Evolutionary conservation across 208 protist genomes (phyloP), one percentile per base, ranked within the genome.

Genomic region (Acanthamoeba castellanii): DNA sequence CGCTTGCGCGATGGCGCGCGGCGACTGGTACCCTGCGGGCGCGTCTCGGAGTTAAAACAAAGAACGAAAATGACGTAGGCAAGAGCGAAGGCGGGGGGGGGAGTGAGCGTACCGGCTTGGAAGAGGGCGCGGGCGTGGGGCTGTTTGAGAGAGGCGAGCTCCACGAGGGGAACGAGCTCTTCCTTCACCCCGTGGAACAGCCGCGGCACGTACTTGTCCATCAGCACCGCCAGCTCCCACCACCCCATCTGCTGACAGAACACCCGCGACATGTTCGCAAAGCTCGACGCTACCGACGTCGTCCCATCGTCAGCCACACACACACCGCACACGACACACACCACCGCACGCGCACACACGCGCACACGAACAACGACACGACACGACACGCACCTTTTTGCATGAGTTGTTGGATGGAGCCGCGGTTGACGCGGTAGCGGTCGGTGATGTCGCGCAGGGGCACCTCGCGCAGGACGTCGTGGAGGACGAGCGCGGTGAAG

Each of bases 81-180:
- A 55, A 55, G 50, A 55, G 14, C 50, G 50, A 55, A 55, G 14
- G 50, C 14, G 50, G 14, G 14, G 50, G 8, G 50, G 50, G 50
- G 50, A 18, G 16, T 1, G 59, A 14, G 59, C 30, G 37, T 78
- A 45, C 70, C 70, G 37, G 70, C 70, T 13, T 45, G 70, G 7
- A 47, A 78, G 30, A 78, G 30, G n/a, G 70, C 70, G n/a, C 70
- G 70, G 70, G 30, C 70, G n/a, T 45, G 70, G 37, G 70, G 70
- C 20, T 22, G 59, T 18, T 42, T 30, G 22, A 78, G 32, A 1
- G 32, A 20, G n/a, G 70, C 5, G 8, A 78, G 1, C 70, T 78
- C 70, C 11, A 78, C 70, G 70, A 78, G 70, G 70, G 70, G 70
- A 78, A 78, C 70, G 70, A 78, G 70, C 70, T 78, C 70, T 78